Conservation (phyloP, 495 filamentous ascomycete genomes). For the Neurospora pannonica region DNA sequence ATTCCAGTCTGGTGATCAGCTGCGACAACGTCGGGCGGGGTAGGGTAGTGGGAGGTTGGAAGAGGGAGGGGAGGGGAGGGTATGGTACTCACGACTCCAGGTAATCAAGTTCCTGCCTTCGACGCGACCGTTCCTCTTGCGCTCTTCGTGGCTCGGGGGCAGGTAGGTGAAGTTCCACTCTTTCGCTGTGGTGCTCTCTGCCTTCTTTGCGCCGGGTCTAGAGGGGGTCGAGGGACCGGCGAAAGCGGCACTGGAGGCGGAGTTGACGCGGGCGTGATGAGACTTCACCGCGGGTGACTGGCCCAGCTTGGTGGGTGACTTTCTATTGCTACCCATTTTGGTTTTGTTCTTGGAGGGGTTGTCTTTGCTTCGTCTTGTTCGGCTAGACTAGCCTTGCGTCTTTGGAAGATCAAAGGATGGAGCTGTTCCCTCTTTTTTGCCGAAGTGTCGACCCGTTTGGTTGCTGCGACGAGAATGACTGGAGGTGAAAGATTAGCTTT, state of each 20-base stretch:
- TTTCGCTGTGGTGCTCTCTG: background rate
- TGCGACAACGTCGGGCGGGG: background rate
- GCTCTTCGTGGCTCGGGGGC: background rate
- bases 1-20: background rate
- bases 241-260: background rate
- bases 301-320: background rate
- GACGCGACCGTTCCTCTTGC: slow-evolving; percentile 18
- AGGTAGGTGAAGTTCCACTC: slow-evolving; percentile 4
- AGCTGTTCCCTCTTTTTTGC: background rate
- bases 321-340: background rate
- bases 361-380: background rate
- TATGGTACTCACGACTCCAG: slow-evolving; percentile 23
- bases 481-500: background rate
- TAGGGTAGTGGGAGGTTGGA: too few species aligned
- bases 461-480: background rate
- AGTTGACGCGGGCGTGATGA: background rate
- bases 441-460: background rate
- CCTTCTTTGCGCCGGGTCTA: background rate
- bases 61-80: background rate
- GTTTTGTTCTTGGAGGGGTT: background rate
- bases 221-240: background rate
- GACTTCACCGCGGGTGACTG: background rate
- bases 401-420: background rate
- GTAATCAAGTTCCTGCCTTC: slow-evolving; percentile 22
- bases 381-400: background rate